These are phyloP conservation scores for Rosa persica DNA, from an alignment of 306 rosid genomes.

Conservation along the genomic window DNA sequence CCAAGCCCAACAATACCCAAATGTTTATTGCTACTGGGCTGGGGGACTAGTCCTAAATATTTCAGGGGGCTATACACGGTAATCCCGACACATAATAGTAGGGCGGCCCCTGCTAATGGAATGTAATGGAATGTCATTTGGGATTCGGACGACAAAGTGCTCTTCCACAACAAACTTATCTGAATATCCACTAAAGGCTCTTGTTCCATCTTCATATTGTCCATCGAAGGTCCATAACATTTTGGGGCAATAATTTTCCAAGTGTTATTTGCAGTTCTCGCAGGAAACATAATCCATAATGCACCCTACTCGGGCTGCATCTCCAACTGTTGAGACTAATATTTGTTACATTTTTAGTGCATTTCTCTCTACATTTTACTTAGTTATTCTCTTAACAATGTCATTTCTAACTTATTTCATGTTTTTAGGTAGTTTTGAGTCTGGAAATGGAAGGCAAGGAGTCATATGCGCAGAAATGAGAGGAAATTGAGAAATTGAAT, in stretches of 20 bases:
- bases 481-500: too few relatives aligned
- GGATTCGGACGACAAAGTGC: background rate
- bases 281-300: background rate
- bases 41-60: background rate
- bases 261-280: background rate
- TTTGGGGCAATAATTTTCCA: constrained; percentile 13
- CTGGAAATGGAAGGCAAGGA: too few relatives aligned
- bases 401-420: too few relatives aligned
- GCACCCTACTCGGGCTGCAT: constrained; percentile 16
- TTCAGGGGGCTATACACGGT: constrained; percentile 14
- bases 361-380: too few relatives aligned
- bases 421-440: too few relatives aligned
- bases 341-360: too few relatives aligned
- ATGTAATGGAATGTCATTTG: background rate
- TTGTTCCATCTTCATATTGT: background rate
- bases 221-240: background rate
- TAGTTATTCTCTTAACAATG: too few relatives aligned
- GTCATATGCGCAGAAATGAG: too few relatives aligned
- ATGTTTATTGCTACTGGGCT: background rate
- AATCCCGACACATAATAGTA: constrained; percentile 11
- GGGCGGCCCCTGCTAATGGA: background rate
- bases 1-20: constrained; percentile 2
- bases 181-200: constrained; percentile 11
- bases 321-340: background rate
- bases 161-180: constrained; percentile 3